These are phyloP conservation scores for Starmera amethionina DNA, from an alignment of 805 yeast genomes.

Conservation along the genomic window DNA sequence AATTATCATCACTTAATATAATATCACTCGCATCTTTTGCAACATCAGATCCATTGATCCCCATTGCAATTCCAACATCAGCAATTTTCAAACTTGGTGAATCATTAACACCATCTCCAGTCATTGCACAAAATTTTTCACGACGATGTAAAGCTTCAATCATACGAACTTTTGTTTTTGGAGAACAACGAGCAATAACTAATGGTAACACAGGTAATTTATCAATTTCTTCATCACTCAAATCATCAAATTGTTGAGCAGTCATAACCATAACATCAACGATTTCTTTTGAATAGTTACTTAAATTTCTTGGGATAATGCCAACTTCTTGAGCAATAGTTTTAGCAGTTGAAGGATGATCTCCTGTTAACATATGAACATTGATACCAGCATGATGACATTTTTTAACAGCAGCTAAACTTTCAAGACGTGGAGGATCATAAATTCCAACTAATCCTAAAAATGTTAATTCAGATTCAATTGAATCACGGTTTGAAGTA, in stretches of 20 bases:
- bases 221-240: constrained; percentile 54
- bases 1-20: constrained; percentile 67
- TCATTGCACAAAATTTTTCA: constrained; percentile 64
- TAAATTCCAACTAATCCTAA: constrained; percentile 69
- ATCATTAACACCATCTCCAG: constrained; percentile 79
- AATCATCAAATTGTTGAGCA: constrained; percentile 58
- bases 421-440: constrained; percentile 71
- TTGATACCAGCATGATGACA: constrained; percentile 72
- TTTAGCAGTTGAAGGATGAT: constrained; percentile 67
- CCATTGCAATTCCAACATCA: constrained; percentile 82
- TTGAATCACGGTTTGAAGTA: constrained; percentile 28
- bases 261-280: constrained; percentile 65
- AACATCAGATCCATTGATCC: constrained; percentile 71
- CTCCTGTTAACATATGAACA: constrained; percentile 79
- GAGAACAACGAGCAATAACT: constrained; percentile 78
- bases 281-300: constrained; percentile 45
- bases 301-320: constrained; percentile 52
- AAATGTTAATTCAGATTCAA: constrained; percentile 47
- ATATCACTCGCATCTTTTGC: constrained; percentile 81
- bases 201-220: constrained; percentile 55
- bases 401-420: constrained; percentile 49
- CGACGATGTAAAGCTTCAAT: constrained; percentile 66
- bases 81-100: constrained; percentile 70
- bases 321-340: constrained; percentile 81
- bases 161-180: constrained; percentile 73